Base-by-base conservation (phyloP, 306 rosid genomes). In the Alnus rubra region DNA sequence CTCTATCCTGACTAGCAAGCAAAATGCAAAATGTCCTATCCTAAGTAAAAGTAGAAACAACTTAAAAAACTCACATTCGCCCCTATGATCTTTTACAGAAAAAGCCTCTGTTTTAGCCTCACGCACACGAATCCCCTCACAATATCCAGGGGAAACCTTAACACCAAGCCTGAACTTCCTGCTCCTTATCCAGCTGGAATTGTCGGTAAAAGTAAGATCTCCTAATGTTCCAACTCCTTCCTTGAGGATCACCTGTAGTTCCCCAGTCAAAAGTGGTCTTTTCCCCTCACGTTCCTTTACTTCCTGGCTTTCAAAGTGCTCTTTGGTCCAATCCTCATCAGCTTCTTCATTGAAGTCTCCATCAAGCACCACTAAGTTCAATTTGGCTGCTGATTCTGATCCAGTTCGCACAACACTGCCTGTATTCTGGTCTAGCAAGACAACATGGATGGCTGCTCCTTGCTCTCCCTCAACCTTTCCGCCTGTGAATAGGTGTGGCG, bases 121-220 rank as follows among this genome's bases (percentile, higher is more conserved):
- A 1, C 92, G 88, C 76, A 93, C 80, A 28, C 84, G 93, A 82
- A 85, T 79, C 50, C 83, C 93, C 49, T 88, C 91, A 33, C 84
- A 92, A 59, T 65, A 84, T 33, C 97, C 97, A 23, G 92, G 81
- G 77, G 87, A 79, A 44, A 90, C 83, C 89, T 87, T 91, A 79
- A 90, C 73, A 31, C 98, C 98, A 14, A 93, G 94, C 89, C 98
- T 86, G 79, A 93, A 93, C 59, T 90, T 91, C 81, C 97, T 83
- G 88, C 97, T 91, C 82, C 97, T 84, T 55, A 90, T 93, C 97
- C 97, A 93, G 81, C 98, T 93, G 71, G 98, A 93, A 83, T 93
- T 93, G 86, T 93, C 98, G 0, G 98, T 93, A 84, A 93, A 93
- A 72, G 91, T 82, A 80, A 90, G 92, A 72, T 90, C 98, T 54